Conservation (phyloP, 148 eudicot species). For the Simmondsia chinensis region DNA sequence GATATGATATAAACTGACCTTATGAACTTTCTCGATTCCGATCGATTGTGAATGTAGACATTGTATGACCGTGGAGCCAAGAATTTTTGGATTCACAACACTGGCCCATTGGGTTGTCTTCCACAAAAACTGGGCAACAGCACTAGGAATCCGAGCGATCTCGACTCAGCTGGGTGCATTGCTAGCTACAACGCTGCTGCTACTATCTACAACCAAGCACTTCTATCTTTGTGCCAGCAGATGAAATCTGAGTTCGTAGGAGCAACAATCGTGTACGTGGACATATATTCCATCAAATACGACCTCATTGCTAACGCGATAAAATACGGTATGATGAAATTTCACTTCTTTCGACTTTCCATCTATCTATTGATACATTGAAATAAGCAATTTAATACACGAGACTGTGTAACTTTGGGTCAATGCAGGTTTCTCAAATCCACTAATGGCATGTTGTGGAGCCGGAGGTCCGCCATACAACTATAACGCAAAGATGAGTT, state of each 20-base stretch:
- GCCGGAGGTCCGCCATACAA: constrained; percentile 21
- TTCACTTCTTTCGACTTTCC: too few relatives aligned
- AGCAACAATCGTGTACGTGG: background rate
- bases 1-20: background rate
- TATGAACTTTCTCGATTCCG: background rate
- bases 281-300: background rate
- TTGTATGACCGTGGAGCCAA: background rate
- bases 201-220: background rate
- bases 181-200: background rate
- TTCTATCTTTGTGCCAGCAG: background rate
- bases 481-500: constrained; percentile 13
- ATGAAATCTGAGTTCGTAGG: background rate
- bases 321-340: background rate
- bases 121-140: background rate
- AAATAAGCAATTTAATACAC: too few relatives aligned
- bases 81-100: constrained; percentile 1
- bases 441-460: constrained; percentile 21
- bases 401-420: too few relatives aligned
- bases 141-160: background rate
- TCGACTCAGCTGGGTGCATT: background rate
- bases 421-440: constrained; percentile 21
- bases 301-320: background rate
- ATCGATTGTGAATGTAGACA: background rate
- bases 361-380: too few relatives aligned
- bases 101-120: background rate